phyloP scores from a whole-genome alignment of 768 basidiomycete genomes.

The Suillus brevipes region DNA sequence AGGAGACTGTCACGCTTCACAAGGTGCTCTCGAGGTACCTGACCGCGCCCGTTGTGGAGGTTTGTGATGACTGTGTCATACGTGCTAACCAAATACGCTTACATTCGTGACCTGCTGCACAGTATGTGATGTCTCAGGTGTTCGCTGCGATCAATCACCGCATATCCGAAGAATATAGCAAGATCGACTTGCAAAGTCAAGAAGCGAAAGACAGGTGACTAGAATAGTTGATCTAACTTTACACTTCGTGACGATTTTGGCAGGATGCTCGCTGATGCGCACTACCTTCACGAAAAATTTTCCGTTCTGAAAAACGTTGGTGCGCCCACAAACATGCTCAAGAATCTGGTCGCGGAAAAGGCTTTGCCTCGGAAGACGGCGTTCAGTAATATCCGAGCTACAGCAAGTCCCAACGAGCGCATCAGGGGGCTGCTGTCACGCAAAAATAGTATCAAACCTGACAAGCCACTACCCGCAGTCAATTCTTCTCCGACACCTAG shows the following conservation, averaged over 20 bases:
- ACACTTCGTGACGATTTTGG: slow-evolving; percentile 18
- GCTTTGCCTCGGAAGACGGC: slow-evolving; percentile 43
- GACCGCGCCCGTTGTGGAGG: slow-evolving; percentile 77
- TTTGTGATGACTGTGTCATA: slow-evolving; percentile 31
- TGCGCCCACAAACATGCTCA: slow-evolving; percentile 75
- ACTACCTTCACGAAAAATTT: slow-evolving; percentile 73
- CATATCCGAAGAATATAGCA: slow-evolving; percentile 81
- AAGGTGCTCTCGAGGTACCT: slow-evolving; percentile 95
- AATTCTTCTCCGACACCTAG: slow-evolving; percentile 23
- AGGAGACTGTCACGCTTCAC: slow-evolving; percentile 93
- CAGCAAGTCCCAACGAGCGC: slow-evolving; percentile 35
- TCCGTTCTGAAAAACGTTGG: slow-evolving; percentile 72
- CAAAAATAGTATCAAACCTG: slow-evolving; percentile 26
- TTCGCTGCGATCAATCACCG: slow-evolving; percentile 91
- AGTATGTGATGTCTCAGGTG: slow-evolving; percentile 95
- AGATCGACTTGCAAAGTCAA: slow-evolving; percentile 77
- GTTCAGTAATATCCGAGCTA: slow-evolving; percentile 25
- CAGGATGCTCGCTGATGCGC: slow-evolving; percentile 81
- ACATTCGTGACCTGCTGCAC: slow-evolving; percentile 19
- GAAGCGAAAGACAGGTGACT: slow-evolving; percentile 83
- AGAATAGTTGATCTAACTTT: slow-evolving; percentile 13
- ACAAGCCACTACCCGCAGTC: slow-evolving; percentile 30
- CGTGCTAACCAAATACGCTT: slow-evolving; percentile 15
- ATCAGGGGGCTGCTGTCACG: slow-evolving; percentile 38
- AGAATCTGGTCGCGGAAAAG: slow-evolving; percentile 85